A percentile compares a stretch with the other conserved stretches of the same genome.
phyloP scores from a whole-genome alignment of 257 asterid genomes.

The Solanum pinnatisectum region DNA sequence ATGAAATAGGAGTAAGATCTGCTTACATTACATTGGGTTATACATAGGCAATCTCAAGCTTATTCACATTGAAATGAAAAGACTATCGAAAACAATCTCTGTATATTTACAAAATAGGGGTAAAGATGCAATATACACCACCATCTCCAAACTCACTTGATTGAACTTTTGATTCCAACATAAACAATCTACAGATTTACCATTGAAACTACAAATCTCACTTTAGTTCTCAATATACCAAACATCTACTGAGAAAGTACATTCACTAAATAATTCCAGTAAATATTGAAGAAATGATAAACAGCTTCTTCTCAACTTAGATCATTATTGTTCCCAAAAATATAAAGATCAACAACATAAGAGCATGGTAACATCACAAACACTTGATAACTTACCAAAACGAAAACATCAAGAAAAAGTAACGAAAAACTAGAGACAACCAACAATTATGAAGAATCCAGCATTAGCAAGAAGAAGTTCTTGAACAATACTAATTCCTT shows the following conservation, averaged over 20 bases:
- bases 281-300: not conserved
- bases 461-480: not conserved
- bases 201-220: not conserved
- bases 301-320: not conserved
- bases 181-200: not conserved
- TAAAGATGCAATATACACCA: not conserved
- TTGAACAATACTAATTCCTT: not conserved
- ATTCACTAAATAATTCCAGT: not conserved
- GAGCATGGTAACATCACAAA: not conserved
- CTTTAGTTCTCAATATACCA: not conserved
- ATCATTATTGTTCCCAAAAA: not conserved
- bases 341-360: not conserved
- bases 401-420: not conserved
- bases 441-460: not conserved
- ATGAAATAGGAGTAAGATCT: too few relatives aligned
- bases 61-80: too few relatives aligned
- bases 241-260: not conserved
- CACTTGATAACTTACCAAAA: not conserved
- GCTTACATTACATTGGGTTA: accelerated
- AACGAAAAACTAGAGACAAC: not conserved
- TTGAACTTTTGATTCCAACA: not conserved
- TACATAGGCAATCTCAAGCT: not conserved
- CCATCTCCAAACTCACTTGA: not conserved
- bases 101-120: not conserved
- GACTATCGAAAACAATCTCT: not conserved